Base-by-base conservation (phyloP, 208 protist species). In the Blechomonas ayalai region DNA sequence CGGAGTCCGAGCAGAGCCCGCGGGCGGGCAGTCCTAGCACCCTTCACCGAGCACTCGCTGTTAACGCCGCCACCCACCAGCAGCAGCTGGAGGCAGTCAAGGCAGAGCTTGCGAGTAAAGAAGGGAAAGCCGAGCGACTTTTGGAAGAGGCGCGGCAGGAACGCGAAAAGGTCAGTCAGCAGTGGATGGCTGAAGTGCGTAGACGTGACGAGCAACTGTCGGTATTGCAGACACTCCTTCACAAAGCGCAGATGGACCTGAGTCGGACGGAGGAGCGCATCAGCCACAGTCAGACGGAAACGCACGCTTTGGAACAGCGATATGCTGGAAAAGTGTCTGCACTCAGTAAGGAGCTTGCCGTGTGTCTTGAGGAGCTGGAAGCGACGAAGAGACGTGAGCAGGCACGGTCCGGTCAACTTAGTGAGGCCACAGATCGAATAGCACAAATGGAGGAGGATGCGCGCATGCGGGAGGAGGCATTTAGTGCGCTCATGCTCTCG, bases 401-500 rank as follows among this genome's bases (percentile, higher is more conserved):
- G 9, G 53, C 48, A 2, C 40, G 66, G 32, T 46, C 60, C 13
- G 50, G 52, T 4, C 68, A 70, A 45, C 41, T 77, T 28, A 32
- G 37, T 33, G 39, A 29, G 7, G 50, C 57, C 19, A 37, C 66
- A 28, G 28, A 54, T 28, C 56, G 64, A 33, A 53, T 84, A 5
- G 42, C 40, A 3, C 60, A 41, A 33, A 48, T 84, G 8, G 75
- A 83, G 52, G 67, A 71, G 31, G 75, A 89, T 40, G 74, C 75
- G 0, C 48, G 31, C 3, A 76, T 67, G 43, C 67, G 80, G 9
- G 80, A 89, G 55, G 72, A 75, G 16, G 74, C 80, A 0, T 74
- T 89, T 18, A 50, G 59, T 20, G 54, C 74, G 4, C 49, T 84
- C 15, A 68, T 84, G 59, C 59, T 89, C 39, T 75, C 75, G 9